Evolutionary conservation across 129 eudicot genomes (phyloP), one percentile per base, ranked within the genome.

Genomic region (Solidago caesia): DNA sequence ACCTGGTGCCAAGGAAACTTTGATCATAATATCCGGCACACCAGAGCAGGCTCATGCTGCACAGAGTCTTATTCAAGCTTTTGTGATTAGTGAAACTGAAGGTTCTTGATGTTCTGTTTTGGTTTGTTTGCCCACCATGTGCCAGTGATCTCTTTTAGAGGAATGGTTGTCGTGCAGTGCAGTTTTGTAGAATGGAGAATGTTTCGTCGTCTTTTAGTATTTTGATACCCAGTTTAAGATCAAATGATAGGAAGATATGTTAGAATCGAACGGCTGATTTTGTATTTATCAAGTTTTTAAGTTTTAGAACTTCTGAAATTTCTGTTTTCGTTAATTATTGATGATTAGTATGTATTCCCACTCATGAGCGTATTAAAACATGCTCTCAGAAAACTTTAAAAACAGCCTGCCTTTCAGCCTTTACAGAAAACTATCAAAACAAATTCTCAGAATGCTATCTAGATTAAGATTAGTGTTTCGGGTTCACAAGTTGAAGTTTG

Each of bases 21-120:
- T 84, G 72, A 88, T 94, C 52, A 80, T 88, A 56, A 94, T 94
- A 74, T 88, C 97, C 1, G 97, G 98, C 46, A 90, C 93, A 44
- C 97, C 98, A 1, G 98, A 94, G 77, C 97, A 94, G 85, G 82
- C 98, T 5, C 85, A 86, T 87, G 98, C 98, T 44, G 98, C 97
- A 47, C 98, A 94, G 80, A 77, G 86, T 78, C 98, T 94, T 44
- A 94, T 94, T 77, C 98, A 94, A 84, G 97, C 98, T 44, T 94
- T 94, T 79, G 98, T 94, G 51, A 87, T 91, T 21, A 68, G 82
- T 7, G 98, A 94, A 83, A 86, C 89, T 0, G 85, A 85, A 71
- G 75, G 76, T 56, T 58, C 85, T 84, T 89, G 82, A 85, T 71
- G 4, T 7, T 29, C 46, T 43, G 3, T 10, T 5, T 3, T 16